These are phyloP conservation scores for Alisma plantagoaquatica DNA, from an alignment of 106 monocot genomes.

Conservation along the genomic window DNA sequence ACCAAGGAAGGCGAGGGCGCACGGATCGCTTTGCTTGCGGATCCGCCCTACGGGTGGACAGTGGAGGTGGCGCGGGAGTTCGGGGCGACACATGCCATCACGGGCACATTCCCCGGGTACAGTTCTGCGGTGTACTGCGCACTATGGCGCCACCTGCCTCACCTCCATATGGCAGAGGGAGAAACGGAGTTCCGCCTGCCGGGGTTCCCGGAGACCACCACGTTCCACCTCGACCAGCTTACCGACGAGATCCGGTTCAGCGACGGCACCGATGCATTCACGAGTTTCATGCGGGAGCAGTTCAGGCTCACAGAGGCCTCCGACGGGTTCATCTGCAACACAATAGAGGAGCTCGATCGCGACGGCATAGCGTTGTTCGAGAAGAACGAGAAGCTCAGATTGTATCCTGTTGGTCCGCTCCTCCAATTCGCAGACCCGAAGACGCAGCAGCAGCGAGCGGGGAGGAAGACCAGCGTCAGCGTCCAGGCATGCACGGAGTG, in stretches of 20 bases:
- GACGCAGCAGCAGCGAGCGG: not conserved
- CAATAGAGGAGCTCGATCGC: slow-evolving; percentile 30
- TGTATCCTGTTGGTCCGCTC: slow-evolving; percentile 12
- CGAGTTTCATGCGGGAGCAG: slow-evolving; percentile 10
- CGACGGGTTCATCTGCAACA: slow-evolving; percentile 25
- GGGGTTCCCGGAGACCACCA: slow-evolving; percentile 23
- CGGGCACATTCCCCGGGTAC: slow-evolving; percentile 24
- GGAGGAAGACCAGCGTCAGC: not conserved
- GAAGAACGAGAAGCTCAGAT: not conserved
- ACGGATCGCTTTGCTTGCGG: slow-evolving; percentile 24
- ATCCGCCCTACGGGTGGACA: slow-evolving; percentile 35
- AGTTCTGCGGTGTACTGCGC: slow-evolving; percentile 25
- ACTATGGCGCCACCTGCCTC: slow-evolving; percentile 22
- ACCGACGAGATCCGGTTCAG: not conserved
- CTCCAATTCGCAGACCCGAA: not conserved
- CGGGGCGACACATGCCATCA: slow-evolving; percentile 25
- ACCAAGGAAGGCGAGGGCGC: not conserved
- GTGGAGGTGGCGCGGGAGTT: slow-evolving; percentile 16
- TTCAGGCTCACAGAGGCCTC: not conserved
- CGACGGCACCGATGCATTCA: slow-evolving; percentile 10
- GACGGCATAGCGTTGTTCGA: slow-evolving; percentile 9
- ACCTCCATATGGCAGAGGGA: slow-evolving; percentile 1
- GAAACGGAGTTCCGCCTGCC: slow-evolving; percentile 21
- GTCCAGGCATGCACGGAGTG: slow-evolving; percentile 3
- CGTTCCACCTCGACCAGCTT: slow-evolving; percentile 29